These are phyloP conservation scores for Calonectria hongkongensis DNA, from an alignment of 2,329 filamentous ascomycete species.

Conservation along the genomic window DNA sequence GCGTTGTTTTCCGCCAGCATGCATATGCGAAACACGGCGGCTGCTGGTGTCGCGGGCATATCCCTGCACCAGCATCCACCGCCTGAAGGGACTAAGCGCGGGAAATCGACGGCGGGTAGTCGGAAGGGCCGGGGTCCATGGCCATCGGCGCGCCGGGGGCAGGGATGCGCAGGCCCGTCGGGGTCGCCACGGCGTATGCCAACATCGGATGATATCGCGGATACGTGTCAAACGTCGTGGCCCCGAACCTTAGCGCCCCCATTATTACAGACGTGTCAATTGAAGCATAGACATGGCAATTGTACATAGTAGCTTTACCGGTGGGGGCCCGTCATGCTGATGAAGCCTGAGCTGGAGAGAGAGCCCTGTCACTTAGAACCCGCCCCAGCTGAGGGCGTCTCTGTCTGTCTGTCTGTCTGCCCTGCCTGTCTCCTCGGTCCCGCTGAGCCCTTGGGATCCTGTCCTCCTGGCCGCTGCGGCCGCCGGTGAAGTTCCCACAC, in stretches of 20 bases:
- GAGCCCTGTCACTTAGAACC: not conserved
- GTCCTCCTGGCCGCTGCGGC: slow-evolving; percentile 13
- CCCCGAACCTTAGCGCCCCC: slow-evolving; percentile 28
- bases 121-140: slow-evolving; percentile 38
- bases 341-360: not conserved
- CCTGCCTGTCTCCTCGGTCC: not conserved
- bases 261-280: slow-evolving; percentile 38
- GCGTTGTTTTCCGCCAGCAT: slow-evolving; percentile 34
- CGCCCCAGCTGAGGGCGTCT: slow-evolving; percentile 10
- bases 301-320: not conserved
- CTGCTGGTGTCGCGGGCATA: slow-evolving; percentile 36
- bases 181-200: slow-evolving; percentile 49
- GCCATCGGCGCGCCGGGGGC: slow-evolving; percentile 38
- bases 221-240: slow-evolving; percentile 49
- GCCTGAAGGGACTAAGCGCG: slow-evolving; percentile 40
- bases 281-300: slow-evolving; percentile 11
- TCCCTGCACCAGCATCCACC: slow-evolving; percentile 40
- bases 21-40: slow-evolving; percentile 48
- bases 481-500: slow-evolving; percentile 10
- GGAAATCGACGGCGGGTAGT: slow-evolving; percentile 40
- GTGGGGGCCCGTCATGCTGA: slow-evolving; percentile 6
- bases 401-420: not conserved
- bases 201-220: slow-evolving; percentile 55
- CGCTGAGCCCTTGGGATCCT: not conserved
- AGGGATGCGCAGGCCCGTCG: slow-evolving; percentile 34